A percentile compares a stretch with the other conserved stretches of the same genome.
These are phyloP conservation scores for Fraxinus xanthoxyloides DNA, from an alignment of 305 asterid genomes.

Conservation along the genomic window DNA sequence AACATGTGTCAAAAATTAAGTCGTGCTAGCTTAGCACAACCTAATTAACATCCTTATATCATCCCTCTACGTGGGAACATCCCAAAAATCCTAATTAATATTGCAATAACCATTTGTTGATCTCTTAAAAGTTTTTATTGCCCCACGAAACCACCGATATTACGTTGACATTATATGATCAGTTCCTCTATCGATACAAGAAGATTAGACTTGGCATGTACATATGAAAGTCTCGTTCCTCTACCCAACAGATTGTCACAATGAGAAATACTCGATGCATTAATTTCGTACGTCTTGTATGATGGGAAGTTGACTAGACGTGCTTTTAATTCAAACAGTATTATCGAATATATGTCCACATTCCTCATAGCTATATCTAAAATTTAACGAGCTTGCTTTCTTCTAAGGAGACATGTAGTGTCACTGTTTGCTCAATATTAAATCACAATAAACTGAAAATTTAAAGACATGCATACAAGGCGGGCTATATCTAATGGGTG, in stretches of 20 bases:
- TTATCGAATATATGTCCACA: neutral
- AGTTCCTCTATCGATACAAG: neutral
- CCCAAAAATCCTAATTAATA: neutral
- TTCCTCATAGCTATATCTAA: neutral
- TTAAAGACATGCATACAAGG: neutral
- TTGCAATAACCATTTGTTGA: neutral
- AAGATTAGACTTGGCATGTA: neutral
- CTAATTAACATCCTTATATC: neutral
- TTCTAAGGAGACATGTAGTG: neutral
- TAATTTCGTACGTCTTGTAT: neutral
- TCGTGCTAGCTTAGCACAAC: neutral
- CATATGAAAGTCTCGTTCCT: neutral
- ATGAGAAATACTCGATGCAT: neutral
- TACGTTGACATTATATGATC: neutral
- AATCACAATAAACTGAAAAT: slow-evolving; percentile 2
- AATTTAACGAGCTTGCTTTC: neutral
- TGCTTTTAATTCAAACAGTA: neutral
- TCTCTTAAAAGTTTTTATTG: neutral
- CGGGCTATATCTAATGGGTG: slow-evolving; percentile 19
- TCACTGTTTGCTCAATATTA: neutral
- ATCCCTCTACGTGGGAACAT: neutral
- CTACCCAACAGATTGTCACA: neutral
- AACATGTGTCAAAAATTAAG: neutral
- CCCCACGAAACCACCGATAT: neutral
- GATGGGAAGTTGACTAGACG: neutral